Conservation (phyloP, 495 filamentous ascomycete genomes). For the Trichoderma gamsii region DNA sequence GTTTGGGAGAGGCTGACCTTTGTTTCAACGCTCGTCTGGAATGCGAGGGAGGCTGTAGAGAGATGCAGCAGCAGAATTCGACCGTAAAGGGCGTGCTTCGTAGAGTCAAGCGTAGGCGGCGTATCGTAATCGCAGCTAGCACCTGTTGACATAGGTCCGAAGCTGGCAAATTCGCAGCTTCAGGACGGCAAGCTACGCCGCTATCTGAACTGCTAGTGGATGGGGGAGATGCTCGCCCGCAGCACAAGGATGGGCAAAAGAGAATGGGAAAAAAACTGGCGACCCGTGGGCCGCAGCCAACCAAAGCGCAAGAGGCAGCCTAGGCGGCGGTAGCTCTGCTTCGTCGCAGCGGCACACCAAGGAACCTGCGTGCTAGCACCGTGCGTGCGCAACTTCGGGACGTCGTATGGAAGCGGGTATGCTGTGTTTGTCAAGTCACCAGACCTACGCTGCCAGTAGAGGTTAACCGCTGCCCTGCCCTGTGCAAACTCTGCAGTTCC, state of each 20-base stretch:
- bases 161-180: slow-evolving; percentile 9
- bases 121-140: background rate
- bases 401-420: slow-evolving; percentile 15
- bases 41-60: background rate
- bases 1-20: slow-evolving; percentile 5
- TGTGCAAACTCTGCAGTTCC: background rate
- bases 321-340: slow-evolving; percentile 20
- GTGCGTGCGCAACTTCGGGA: slow-evolving; percentile 19
- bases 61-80: background rate
- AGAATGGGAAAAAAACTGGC: slow-evolving; percentile 18
- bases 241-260: slow-evolving; percentile 16
- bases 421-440: slow-evolving; percentile 13
- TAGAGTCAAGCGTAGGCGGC: background rate
- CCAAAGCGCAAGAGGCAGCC: slow-evolving; percentile 11
- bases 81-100: background rate
- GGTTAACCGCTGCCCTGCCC: slow-evolving; percentile 13
- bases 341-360: slow-evolving; percentile 17
- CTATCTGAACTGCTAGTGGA: slow-evolving; percentile 7
- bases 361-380: slow-evolving; percentile 16
- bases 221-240: slow-evolving; percentile 22
- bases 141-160: slow-evolving; percentile 10
- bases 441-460: slow-evolving; percentile 10
- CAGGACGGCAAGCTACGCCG: background rate
- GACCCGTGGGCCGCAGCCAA: slow-evolving; percentile 20
- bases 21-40: background rate